Percentiles rank a stretch among this genome's conserved stretches.
Evolutionary conservation across 106 monocot species (phyloP).

Genomic region (Acorus calamus): DNA sequence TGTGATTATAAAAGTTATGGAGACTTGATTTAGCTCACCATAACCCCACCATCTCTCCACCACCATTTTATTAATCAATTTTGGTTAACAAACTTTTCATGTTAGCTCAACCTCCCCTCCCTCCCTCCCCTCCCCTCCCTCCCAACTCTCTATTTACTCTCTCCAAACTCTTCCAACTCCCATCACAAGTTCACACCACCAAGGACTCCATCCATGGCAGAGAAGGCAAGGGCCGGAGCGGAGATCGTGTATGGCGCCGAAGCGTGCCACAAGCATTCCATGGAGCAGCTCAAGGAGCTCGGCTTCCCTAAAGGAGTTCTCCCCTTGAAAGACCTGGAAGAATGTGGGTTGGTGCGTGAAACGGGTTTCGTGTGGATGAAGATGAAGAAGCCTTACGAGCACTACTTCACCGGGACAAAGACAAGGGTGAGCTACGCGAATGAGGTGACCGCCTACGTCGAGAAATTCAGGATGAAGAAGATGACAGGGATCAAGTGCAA

Average conservation of each 20-base stretch:
- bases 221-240: conserved; percentile 25
- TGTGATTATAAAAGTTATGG: too few relatives aligned
- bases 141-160: too few relatives aligned
- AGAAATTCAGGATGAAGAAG: conserved; percentile 42
- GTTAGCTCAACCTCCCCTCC: too few relatives aligned
- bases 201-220: neutral
- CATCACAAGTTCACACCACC: too few relatives aligned
- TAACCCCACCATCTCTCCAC: too few relatives aligned
- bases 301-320: conserved; percentile 48
- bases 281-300: conserved; percentile 36
- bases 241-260: conserved; percentile 48
- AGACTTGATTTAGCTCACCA: too few relatives aligned
- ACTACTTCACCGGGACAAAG: conserved; percentile 38
- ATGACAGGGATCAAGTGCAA: conserved; percentile 71
- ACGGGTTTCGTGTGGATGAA: conserved; percentile 96
- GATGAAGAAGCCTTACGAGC: conserved; percentile 42
- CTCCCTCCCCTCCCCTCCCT: too few relatives aligned
- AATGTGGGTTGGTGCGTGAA: conserved; percentile 53
- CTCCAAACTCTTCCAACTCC: too few relatives aligned
- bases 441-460: conserved; percentile 45
- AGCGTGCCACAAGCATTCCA: conserved; percentile 47
- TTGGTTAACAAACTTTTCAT: too few relatives aligned
- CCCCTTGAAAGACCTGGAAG: conserved; percentile 35
- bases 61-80: too few relatives aligned
- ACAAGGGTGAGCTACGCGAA: conserved; percentile 35